Conservation (phyloP, 2,329 filamentous ascomycete species). For the Colletotrichum abscissum region DNA sequence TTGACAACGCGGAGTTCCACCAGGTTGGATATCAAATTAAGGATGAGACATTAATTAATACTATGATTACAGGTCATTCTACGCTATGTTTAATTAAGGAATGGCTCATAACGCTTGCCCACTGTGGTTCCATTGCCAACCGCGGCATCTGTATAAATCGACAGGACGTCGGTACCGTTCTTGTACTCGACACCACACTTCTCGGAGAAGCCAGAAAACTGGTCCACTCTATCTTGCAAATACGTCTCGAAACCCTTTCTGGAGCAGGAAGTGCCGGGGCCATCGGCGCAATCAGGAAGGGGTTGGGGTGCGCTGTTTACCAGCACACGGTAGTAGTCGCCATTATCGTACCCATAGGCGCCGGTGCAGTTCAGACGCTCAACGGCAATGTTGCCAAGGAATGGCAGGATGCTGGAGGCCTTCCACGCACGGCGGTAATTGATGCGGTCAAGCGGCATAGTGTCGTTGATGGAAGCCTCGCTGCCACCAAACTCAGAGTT, state of each 20-base stretch:
- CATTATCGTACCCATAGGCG: constrained; percentile 65
- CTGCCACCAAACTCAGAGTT: constrained; percentile 66
- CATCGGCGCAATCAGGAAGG: constrained; percentile 54
- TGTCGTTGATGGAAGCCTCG: constrained; percentile 65
- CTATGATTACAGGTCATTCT: not conserved
- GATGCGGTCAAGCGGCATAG: constrained; percentile 72
- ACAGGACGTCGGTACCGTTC: constrained; percentile 48
- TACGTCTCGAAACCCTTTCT: constrained; percentile 51
- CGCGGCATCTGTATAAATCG: constrained; percentile 44
- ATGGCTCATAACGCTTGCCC: constrained; percentile 38
- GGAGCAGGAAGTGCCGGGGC: constrained; percentile 57
- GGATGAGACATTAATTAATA: not conserved
- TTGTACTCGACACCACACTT: constrained; percentile 49
- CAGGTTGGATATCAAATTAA: not conserved
- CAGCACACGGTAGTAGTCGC: constrained; percentile 60
- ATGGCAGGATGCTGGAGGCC: constrained; percentile 72
- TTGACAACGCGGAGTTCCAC: not conserved
- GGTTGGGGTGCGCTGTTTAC: constrained; percentile 57
- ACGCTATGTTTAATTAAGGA: not conserved
- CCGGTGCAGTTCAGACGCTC: constrained; percentile 71
- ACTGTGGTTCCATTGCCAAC: constrained; percentile 42
- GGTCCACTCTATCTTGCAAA: constrained; percentile 48
- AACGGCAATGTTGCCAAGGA: constrained; percentile 74
- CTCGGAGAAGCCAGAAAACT: constrained; percentile 54
- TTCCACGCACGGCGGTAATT: constrained; percentile 74